Conservation (phyloP, 2,329 filamentous ascomycete genomes). For the Pseudogymnoascus sp. region DNA sequence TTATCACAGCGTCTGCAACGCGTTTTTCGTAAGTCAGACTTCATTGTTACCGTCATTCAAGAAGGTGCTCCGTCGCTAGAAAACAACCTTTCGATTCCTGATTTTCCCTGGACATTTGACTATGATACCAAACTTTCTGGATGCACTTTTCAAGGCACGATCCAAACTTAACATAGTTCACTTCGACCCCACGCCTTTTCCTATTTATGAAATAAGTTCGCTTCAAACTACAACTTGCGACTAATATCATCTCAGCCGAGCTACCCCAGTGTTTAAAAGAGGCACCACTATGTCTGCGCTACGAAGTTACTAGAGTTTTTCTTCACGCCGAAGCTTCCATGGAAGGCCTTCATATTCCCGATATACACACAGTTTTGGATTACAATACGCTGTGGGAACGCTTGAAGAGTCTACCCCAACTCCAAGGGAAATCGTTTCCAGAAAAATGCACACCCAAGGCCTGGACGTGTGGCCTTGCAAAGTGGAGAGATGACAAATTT, state of each 20-base stretch:
- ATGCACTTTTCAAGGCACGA: background rate
- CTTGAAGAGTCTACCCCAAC: slow-evolving; percentile 34
- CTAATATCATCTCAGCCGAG: slow-evolving; percentile 15
- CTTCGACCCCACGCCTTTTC: background rate
- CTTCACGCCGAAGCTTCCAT: slow-evolving; percentile 22
- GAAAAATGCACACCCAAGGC: slow-evolving; percentile 36
- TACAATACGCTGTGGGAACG: slow-evolving; percentile 38
- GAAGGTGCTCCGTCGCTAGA: no score
- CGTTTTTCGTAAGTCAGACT: slow-evolving; percentile 18
- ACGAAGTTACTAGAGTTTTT: slow-evolving; percentile 28
- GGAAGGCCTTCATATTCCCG: slow-evolving; percentile 6
- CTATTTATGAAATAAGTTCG: background rate
- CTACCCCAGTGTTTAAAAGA: slow-evolving; percentile 18
- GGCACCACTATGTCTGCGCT: slow-evolving; percentile 20
- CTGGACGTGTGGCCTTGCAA: slow-evolving; percentile 32
- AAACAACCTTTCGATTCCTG: background rate
- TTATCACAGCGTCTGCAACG: slow-evolving; percentile 13
- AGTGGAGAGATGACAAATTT: slow-evolving; percentile 26
- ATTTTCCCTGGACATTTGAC: background rate
- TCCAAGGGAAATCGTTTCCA: slow-evolving; percentile 41
- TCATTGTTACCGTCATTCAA: background rate
- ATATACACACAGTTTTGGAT: slow-evolving; percentile 20
- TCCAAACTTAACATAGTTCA: background rate
- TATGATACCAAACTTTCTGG: background rate
- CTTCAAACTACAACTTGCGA: background rate